Conservation (phyloP, 345 rosid genomes). For the Populus pruinosa region DNA sequence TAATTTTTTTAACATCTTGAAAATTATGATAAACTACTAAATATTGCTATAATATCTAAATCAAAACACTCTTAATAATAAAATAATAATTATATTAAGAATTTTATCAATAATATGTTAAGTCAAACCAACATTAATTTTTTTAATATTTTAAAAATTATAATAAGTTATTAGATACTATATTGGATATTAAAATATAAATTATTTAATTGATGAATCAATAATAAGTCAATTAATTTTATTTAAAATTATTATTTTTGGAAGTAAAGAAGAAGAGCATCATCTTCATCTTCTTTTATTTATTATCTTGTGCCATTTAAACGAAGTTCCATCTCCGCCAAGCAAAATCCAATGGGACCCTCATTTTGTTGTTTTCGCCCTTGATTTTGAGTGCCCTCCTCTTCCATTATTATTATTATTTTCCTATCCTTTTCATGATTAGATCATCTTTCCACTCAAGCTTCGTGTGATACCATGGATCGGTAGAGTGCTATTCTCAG, state of each 20-base stretch:
- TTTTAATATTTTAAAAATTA: rapidly evolving
- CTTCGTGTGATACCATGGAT: too few relatives aligned
- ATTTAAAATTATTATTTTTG: too few relatives aligned
- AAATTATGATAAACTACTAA: too few relatives aligned
- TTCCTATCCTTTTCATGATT: background rate
- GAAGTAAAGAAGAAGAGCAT: too few relatives aligned
- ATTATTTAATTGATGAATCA: too few relatives aligned
- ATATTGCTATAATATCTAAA: too few relatives aligned
- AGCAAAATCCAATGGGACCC: background rate
- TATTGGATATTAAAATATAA: too few relatives aligned
- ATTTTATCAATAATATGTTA: rapidly evolving
- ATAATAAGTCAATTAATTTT: too few relatives aligned
- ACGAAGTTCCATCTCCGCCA: slow-evolving; percentile 18
- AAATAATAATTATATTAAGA: too few relatives aligned
- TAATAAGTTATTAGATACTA: rapidly evolving
- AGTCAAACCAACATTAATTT: rapidly evolving
- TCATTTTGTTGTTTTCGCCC: background rate
- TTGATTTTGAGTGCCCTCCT: background rate
- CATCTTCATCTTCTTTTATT: too few relatives aligned
- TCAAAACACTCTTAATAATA: rapidly evolving
- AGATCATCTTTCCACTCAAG: too few relatives aligned
- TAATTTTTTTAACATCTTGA: rapidly evolving
- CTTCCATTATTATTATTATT: background rate
- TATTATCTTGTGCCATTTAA: background rate
- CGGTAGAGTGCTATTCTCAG: too few relatives aligned